These are phyloP conservation scores for Pseudozyma flocculosa DNA, from an alignment of 1,284 basidiomycete genomes.

Conservation along the genomic window DNA sequence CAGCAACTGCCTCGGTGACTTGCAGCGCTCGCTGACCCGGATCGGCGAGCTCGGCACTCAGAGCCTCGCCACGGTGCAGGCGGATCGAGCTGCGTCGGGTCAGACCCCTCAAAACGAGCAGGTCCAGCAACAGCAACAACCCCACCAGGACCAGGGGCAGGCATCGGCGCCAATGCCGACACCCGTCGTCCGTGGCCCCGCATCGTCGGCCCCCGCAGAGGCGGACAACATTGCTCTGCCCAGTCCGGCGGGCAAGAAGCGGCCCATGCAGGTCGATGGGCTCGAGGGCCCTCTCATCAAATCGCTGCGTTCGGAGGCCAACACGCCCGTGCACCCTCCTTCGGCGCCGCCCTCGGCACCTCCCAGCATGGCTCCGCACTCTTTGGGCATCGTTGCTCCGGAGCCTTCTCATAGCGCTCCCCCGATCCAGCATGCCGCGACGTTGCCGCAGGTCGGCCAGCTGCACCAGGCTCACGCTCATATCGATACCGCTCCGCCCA, in stretches of 20 bases:
- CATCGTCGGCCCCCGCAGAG: no score
- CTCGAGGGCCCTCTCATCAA: conserved; percentile 26
- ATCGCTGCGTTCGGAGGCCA: conserved; percentile 24
- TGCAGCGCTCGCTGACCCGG: conserved; percentile 37
- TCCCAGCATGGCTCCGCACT: conserved; percentile 1
- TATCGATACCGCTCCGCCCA: no score
- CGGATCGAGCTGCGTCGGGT: neutral
- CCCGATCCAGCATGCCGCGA: neutral
- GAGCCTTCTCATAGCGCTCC: conserved; percentile 17
- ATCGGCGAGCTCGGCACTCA: conserved; percentile 43
- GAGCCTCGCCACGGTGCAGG: conserved; percentile 24
- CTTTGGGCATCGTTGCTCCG: neutral
- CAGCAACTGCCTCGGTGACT: conserved; percentile 40
- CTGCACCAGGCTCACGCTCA: no score
- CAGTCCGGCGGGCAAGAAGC: conserved; percentile 26
- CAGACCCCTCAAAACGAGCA: neutral
- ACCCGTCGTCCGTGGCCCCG: no score
- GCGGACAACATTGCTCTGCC: neutral
- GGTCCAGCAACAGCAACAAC: neutral
- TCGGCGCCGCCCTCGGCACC: conserved; percentile 26
- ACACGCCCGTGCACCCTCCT: conserved; percentile 26
- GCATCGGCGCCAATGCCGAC: no score
- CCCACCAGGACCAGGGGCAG: neutral
- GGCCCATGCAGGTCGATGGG: conserved; percentile 30
- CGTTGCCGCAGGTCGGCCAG: no score